Conservation (phyloP, 2,329 filamentous ascomycete species). For the Amesomyces nigricolor region DNA sequence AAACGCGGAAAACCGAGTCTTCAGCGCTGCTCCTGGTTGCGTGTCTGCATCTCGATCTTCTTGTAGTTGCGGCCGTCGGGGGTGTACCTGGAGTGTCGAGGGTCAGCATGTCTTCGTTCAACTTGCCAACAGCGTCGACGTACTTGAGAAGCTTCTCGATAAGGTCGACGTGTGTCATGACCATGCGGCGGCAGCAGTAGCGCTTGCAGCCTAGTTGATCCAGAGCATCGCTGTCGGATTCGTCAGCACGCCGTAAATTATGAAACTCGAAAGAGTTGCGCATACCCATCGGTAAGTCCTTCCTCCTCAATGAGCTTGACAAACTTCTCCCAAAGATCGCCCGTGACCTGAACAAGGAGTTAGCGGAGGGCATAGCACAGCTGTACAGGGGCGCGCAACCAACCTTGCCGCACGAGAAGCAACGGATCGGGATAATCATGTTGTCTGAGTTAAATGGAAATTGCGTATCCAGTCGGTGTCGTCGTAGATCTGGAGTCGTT, state of each 20-base stretch:
- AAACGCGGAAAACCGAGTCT: neutral
- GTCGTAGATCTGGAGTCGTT: neutral
- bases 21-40: constrained; percentile 6
- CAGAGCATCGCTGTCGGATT: constrained; percentile 75
- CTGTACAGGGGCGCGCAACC: constrained; percentile 22
- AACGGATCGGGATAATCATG: constrained; percentile 98
- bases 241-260: constrained; percentile 26
- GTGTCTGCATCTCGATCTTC: constrained; percentile 42
- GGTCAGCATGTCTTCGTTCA: constrained; percentile 6
- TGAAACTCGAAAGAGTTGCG: neutral
- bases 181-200: constrained; percentile 98
- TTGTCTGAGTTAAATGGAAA: constrained; percentile 33
- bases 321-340: constrained; percentile 96
- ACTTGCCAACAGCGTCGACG: constrained; percentile 26
- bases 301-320: constrained; percentile 78
- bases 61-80: constrained; percentile 59
- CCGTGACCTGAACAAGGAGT: constrained; percentile 66
- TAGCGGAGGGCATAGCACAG: constrained; percentile 25
- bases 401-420: constrained; percentile 99
- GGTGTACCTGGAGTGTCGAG: constrained; percentile 44
- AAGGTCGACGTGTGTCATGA: constrained; percentile 98
- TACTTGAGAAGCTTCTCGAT: constrained; percentile 98
- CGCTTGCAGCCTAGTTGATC: constrained; percentile 87
- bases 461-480: neutral
- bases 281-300: constrained; percentile 64